Base-by-base conservation (phyloP, 2,329 filamentous ascomycete species). In the Pseudogymnoascus sp. region DNA sequence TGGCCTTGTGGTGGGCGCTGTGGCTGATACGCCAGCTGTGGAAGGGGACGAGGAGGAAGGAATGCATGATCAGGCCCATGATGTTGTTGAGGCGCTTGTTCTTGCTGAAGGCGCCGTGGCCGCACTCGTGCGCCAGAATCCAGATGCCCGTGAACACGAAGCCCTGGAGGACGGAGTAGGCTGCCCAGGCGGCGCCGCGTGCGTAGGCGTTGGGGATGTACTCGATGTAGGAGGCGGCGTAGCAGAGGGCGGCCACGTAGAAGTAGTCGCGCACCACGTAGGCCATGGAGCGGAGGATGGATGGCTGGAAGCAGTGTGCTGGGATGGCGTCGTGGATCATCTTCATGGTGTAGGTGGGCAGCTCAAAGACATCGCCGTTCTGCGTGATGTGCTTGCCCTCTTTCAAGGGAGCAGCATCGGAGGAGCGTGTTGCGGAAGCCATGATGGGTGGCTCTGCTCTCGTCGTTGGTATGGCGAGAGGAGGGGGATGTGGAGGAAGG, bases 11-110 rank as follows among this genome's bases (percentile, higher is more conserved):
- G 74, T 90, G 87, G 37, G 84, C 80, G 63, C 82, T 80, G 74
- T 90, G 87, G 31, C 83, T 86, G 75, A 84, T 86, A 74, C 87
- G 85, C 87, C 87, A 90, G 61, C 82, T 84, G 76, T 88, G 89
- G 75, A 84, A 90, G 1, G 87, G 88, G 2, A 88, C 85, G 65
- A 87, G 73, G 39, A 90, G 78, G 64, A 81, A 77, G 6, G 83
- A 87, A 78, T 90, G 87, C n/a, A 85, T 74, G 59, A 81, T 71
- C 78, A 85, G 87, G 64, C 87, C 87, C 62, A 85, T 76, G 14
- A 79, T 72, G 69, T 87, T 80, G 72, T 89, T 89, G 66, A 88
- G 70, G 33, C 68, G 71, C 58, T 75, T 75, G 72, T 82, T 78
- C 21, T 75, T 72, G n/a, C 83, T 87, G 72, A 90, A 87, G 58